phyloP scores from a whole-genome alignment of 2,329 filamentous ascomycete species.

The Penicillium sp. region DNA sequence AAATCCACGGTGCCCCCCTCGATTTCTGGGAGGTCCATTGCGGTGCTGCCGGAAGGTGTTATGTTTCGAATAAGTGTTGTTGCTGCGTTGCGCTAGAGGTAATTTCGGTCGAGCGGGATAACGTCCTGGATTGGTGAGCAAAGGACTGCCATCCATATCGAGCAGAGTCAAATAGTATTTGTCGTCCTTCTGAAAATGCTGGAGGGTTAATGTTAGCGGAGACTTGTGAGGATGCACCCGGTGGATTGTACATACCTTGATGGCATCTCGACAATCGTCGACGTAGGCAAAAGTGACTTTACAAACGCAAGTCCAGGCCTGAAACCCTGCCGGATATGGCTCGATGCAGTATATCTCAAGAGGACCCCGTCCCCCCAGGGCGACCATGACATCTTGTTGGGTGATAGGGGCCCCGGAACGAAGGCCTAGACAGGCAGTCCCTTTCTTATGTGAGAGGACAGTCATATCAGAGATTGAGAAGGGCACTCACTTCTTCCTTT shows the following conservation, averaged over 20 bases:
- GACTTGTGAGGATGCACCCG: not conserved
- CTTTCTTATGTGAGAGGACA: constrained; percentile 7
- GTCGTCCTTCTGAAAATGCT: constrained; percentile 18
- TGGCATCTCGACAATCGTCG: constrained; percentile 24
- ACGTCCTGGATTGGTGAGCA: too few species aligned
- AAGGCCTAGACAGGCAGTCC: constrained; percentile 19
- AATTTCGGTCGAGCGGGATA: too few species aligned
- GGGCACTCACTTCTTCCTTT: constrained; percentile 20
- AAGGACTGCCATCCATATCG: constrained; percentile 17
- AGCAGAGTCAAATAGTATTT: constrained; percentile 19
- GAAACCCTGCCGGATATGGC: not conserved
- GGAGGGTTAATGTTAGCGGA: not conserved
- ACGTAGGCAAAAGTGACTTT: constrained; percentile 27
- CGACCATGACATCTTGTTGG: constrained; percentile 4
- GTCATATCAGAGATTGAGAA: not conserved
- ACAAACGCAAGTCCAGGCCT: constrained; percentile 10
- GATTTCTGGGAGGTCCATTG: not conserved
- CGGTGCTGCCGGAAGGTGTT: not conserved
- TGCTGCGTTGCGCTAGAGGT: constrained; percentile 4
- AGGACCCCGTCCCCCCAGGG: constrained; percentile 14
- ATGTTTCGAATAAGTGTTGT: not conserved
- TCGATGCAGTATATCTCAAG: constrained; percentile 17
- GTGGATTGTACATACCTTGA: constrained; percentile 20
- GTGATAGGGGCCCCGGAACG: constrained; percentile 14
- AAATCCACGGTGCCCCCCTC: not conserved